These are phyloP conservation scores for Cokeromyces recurvatus DNA, from an alignment of 371 early-diverging fungal species.

Conservation along the genomic window DNA sequence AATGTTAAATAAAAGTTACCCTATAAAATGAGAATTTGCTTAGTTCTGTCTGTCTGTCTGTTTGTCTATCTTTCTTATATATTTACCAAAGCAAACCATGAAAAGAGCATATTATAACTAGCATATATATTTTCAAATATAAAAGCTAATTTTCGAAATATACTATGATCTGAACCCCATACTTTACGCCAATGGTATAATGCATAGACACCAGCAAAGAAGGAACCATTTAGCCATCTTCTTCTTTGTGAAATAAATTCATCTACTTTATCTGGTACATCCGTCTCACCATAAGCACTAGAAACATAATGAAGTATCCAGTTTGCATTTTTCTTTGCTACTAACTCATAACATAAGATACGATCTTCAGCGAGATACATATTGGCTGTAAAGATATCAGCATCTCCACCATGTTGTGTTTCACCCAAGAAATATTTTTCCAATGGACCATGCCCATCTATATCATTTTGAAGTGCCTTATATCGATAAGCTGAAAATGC, in stretches of 20 bases:
- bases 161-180: slow-evolving; percentile 53
- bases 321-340: slow-evolving; percentile 63
- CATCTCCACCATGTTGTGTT: slow-evolving; percentile 71
- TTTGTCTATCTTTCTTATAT: too few species aligned
- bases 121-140: slow-evolving; percentile 58
- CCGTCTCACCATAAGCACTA: slow-evolving; percentile 78
- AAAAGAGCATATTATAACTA: slow-evolving; percentile 53
- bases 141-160: slow-evolving; percentile 55
- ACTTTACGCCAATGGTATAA: slow-evolving; percentile 44
- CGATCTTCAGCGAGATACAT: slow-evolving; percentile 85
- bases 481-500: slow-evolving; percentile 97
- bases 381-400: slow-evolving; percentile 67
- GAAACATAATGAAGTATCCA: slow-evolving; percentile 70
- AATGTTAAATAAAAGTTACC: slow-evolving; percentile 75
- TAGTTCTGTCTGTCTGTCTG: slow-evolving; percentile 1
- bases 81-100: slow-evolving; percentile 70
- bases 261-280: slow-evolving; percentile 70
- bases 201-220: slow-evolving; percentile 54
- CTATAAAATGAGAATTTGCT: slow-evolving; percentile 18
- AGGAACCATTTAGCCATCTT: slow-evolving; percentile 85
- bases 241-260: slow-evolving; percentile 88
- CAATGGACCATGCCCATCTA: slow-evolving; percentile 70
- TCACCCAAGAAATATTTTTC: slow-evolving; percentile 93
- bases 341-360: slow-evolving; percentile 85
- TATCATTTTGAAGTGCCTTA: slow-evolving; percentile 74